Conservation (phyloP, 352 stramenopile species). For the Globisporangium radiosum region DNA sequence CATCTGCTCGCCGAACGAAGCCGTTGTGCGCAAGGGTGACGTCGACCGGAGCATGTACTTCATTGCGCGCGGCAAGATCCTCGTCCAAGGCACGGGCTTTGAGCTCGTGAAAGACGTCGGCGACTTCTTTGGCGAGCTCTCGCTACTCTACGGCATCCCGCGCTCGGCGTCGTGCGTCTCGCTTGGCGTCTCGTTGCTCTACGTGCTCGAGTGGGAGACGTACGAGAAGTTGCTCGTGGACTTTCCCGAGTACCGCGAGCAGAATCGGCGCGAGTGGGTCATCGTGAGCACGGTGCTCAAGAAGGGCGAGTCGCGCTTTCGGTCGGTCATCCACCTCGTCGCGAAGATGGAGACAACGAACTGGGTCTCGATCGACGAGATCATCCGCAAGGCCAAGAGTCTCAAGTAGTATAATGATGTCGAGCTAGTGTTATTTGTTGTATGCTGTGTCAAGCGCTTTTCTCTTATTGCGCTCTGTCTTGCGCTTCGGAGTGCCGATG, state of each 20-base stretch:
- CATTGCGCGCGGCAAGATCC: constrained; percentile 50
- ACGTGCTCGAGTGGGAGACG: constrained; percentile 69
- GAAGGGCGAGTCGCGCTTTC: constrained; percentile 56
- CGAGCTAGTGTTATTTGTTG: background rate
- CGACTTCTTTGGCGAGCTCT: constrained; percentile 52
- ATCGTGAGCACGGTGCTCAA: constrained; percentile 59
- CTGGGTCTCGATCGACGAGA: constrained; percentile 56
- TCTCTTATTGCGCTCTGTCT: too few relatives aligned
- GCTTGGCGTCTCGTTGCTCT: constrained; percentile 60
- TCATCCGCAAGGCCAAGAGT: constrained; percentile 67
- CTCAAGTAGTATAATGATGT: constrained; percentile 24
- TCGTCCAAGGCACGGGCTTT: constrained; percentile 55
- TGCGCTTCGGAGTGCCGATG: too few relatives aligned
- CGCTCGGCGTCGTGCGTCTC: constrained; percentile 67
- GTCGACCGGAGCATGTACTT: constrained; percentile 76
- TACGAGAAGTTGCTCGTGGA: constrained; percentile 65
- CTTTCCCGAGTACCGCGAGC: constrained; percentile 64
- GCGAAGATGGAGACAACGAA: constrained; percentile 54
- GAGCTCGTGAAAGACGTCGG: constrained; percentile 63
- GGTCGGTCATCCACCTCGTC: constrained; percentile 59
- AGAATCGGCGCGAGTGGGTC: constrained; percentile 73
- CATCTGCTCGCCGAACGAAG: constrained; percentile 53
- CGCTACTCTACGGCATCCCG: constrained; percentile 61
- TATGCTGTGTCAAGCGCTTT: background rate
- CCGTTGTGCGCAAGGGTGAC: constrained; percentile 59